Base-by-base conservation (phyloP, 768 basidiomycete genomes). In the Megacollybia marginata region DNA sequence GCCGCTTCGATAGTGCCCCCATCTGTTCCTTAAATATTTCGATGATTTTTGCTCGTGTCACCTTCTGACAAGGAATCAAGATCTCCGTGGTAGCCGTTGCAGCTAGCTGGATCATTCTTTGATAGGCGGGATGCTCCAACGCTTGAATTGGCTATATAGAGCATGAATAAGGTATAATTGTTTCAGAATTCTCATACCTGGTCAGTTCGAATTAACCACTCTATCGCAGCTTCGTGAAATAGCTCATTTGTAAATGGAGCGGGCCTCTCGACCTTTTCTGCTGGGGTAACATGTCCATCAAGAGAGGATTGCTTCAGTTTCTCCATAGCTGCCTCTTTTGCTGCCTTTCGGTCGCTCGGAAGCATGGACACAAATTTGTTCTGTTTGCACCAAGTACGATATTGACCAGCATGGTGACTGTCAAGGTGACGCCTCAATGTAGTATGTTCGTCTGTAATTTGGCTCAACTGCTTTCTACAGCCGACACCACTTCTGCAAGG, bases 41-140 rank as follows among this genome's bases (percentile, higher is more conserved):
- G 1, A 68, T 63, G 42, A 73, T 66, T 18, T 57, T 57, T 18
- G 44, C 42, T 0, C 62, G 53, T 0, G 62, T 63, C 7, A 50
- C 48, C 43, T 66, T 65, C 4, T 57, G 55, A 23, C 45, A 47
- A 1, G 66, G 73, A 36, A 74, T 58, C n/a, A 57, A 61, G 12
- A 74, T 65, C 1, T 69, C 65, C 18, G 65, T 59, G 1, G 62
- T 66, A 4, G 71, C 69, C 5, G 56, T 49, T 6, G 70, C 51
- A 19, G 72, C 72, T 45, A 69, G 54, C 15, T 65, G 49, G 19
- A 69, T 67, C 70, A 72, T 69, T 1, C 62, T 49, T 33, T 60
- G 51, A 42, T 69, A 73, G n/a, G 51, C 53, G 5, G 67, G 64
- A 49, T 74, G 67, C 31, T 71, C 58, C 6, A 74, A 54, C 0